phyloP scores from a whole-genome alignment of 352 stramenopile genomes.

The Phytophthora melonis region DNA sequence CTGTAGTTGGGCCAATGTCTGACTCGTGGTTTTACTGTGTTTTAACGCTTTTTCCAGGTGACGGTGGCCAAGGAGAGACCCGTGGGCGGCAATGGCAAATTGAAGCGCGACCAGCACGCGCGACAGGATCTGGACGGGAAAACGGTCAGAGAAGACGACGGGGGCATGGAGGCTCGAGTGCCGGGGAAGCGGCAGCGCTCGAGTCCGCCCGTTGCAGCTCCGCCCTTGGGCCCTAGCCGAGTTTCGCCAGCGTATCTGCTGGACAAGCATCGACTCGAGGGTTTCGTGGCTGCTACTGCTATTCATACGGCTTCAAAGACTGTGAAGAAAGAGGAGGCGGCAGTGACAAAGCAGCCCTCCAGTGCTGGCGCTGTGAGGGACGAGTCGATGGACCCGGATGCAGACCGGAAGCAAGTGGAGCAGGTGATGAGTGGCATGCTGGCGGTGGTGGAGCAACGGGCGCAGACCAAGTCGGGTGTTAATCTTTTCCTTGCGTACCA shows the following conservation, averaged over 20 bases:
- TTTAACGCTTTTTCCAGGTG: slow-evolving; percentile 49
- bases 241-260: slow-evolving; percentile 23
- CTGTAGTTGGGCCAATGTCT: not conserved
- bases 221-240: slow-evolving; percentile 19
- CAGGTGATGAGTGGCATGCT: slow-evolving; percentile 42
- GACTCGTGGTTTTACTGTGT: not conserved
- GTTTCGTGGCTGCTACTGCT: slow-evolving; percentile 5
- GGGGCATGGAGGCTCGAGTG: slow-evolving; percentile 37
- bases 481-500: slow-evolving; percentile 33
- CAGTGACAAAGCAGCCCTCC: slow-evolving; percentile 2
- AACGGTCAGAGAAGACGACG: slow-evolving; percentile 29
- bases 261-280: slow-evolving; percentile 24
- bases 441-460: slow-evolving; percentile 37
- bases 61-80: slow-evolving; percentile 69
- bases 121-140: slow-evolving; percentile 50
- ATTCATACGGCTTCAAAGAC: not conserved
- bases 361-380: slow-evolving; percentile 11
- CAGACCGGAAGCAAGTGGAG: slow-evolving; percentile 29
- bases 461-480: not conserved
- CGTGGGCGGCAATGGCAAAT: slow-evolving; percentile 53
- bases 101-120: slow-evolving; percentile 75
- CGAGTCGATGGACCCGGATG: slow-evolving; percentile 12
- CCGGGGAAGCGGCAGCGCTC: slow-evolving; percentile 75
- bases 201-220: slow-evolving; percentile 44
- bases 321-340: slow-evolving; percentile 1